Conservation (phyloP, 192 early-diverging fungal species). For the Linnemannia schmuckeri region DNA sequence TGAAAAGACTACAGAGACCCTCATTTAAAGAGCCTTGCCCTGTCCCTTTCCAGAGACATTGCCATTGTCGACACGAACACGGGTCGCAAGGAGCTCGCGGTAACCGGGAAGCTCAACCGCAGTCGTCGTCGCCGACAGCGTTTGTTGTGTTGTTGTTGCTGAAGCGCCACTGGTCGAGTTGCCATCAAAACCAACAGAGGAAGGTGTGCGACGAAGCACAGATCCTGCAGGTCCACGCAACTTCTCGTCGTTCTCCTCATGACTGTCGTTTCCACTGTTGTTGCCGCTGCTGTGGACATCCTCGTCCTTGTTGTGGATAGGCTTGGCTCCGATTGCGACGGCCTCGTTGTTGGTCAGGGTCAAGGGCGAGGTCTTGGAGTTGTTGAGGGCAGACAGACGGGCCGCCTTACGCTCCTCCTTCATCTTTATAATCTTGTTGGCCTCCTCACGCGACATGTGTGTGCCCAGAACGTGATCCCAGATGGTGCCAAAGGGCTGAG, state of each 20-base stretch:
- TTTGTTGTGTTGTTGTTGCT: not conserved
- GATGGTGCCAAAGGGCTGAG: slow-evolving; percentile 83
- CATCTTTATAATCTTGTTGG: slow-evolving; percentile 53
- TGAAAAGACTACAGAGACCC: not conserved
- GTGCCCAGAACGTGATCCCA: slow-evolving; percentile 86
- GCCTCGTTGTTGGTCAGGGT: not conserved
- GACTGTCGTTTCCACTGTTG: slow-evolving; percentile 56
- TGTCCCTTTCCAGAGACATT: slow-evolving; percentile 55
- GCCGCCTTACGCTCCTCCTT: slow-evolving; percentile 56
- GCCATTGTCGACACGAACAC: slow-evolving; percentile 49
- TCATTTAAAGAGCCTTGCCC: slow-evolving; percentile 47
- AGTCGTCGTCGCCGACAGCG: not conserved
- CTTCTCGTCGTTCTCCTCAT: slow-evolving; percentile 38
- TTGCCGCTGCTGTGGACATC: slow-evolving; percentile 51
- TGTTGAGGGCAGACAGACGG: slow-evolving; percentile 26
- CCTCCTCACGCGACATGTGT: slow-evolving; percentile 58
- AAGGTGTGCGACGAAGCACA: slow-evolving; percentile 4
- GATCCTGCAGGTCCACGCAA: not conserved
- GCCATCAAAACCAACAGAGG: not conserved
- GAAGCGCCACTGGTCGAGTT: not conserved
- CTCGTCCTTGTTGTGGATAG: slow-evolving; percentile 41
- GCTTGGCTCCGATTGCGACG: not conserved
- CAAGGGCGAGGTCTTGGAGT: not conserved
- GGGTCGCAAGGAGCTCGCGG: slow-evolving; percentile 36
- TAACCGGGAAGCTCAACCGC: slow-evolving; percentile 38